Evolutionary conservation across 306 rosid species (phyloP).

Genomic region (Mimosa pudica): DNA sequence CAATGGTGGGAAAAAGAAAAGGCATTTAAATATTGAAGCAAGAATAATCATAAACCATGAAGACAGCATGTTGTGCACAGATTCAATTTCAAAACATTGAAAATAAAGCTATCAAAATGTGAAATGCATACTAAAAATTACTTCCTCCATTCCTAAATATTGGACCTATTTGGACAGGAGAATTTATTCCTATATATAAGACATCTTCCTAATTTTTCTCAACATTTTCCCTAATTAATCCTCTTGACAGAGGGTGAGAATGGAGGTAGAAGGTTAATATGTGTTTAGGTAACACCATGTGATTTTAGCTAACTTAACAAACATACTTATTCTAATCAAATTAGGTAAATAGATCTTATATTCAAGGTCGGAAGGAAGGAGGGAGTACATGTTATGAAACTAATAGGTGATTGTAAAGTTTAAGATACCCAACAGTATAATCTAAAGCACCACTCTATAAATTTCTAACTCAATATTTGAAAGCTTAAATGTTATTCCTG

Average conservation of each 20-base stretch:
- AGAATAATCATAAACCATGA: not conserved
- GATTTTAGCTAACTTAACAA: too few relatives aligned
- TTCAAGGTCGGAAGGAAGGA: too few relatives aligned
- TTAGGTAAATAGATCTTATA: too few relatives aligned
- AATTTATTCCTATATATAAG: too few relatives aligned
- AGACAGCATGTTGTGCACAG: not conserved
- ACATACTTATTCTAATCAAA: too few relatives aligned
- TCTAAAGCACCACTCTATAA: not conserved
- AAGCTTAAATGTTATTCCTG: not conserved
- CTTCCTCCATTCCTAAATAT: too few relatives aligned
- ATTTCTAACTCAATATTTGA: not conserved
- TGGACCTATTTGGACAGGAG: too few relatives aligned
- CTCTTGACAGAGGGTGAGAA: too few relatives aligned
- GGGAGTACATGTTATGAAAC: not conserved
- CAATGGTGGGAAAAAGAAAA: slow-evolving; percentile 30
- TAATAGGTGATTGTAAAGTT: not conserved
- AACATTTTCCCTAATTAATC: too few relatives aligned
- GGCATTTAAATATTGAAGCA: slow-evolving; percentile 20
- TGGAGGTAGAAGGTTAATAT: too few relatives aligned
- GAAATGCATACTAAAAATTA: slow-evolving; percentile 13
- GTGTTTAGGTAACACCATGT: too few relatives aligned
- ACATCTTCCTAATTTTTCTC: too few relatives aligned
- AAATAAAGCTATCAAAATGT: slow-evolving; percentile 23
- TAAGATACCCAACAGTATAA: not conserved
- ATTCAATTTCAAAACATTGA: slow-evolving; percentile 2